Conservation (phyloP, 768 basidiomycete genomes). For the Russula dissimulans region DNA sequence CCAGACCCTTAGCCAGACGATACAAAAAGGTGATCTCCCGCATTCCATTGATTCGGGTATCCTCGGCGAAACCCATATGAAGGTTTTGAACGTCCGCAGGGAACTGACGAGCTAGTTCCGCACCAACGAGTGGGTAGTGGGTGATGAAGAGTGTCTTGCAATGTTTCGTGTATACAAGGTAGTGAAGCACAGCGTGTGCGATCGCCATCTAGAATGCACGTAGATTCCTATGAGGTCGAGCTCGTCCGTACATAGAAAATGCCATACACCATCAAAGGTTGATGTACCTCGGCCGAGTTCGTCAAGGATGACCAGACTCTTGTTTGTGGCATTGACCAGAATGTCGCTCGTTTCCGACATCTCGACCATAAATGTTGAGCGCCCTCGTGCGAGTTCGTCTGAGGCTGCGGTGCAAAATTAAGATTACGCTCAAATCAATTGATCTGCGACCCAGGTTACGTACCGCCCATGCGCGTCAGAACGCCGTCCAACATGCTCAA, state of each 20-base stretch:
- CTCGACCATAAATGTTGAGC: conserved; percentile 97
- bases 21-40: conserved; percentile 86
- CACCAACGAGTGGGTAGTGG: conserved; percentile 84
- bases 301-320: conserved; percentile 84
- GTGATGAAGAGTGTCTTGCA: conserved; percentile 89
- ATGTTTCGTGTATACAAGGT: conserved; percentile 47
- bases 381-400: conserved; percentile 78
- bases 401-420: conserved; percentile 41
- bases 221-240: conserved; percentile 18
- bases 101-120: conserved; percentile 50
- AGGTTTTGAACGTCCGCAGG: conserved; percentile 59
- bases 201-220: conserved; percentile 64
- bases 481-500: conserved; percentile 79
- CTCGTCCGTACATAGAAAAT: background rate
- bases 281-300: conserved; percentile 86
- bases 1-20: conserved; percentile 58
- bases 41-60: conserved; percentile 58
- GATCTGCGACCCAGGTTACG: conserved; percentile 19
- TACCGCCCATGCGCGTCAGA: conserved; percentile 84
- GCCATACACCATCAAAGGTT: conserved; percentile 70
- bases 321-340: conserved; percentile 59
- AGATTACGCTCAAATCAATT: conserved; percentile 2
- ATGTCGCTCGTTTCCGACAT: conserved; percentile 92
- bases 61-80: conserved; percentile 80
- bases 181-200: conserved; percentile 69